Percentiles rank a stretch among this genome's conserved stretches.
These are phyloP conservation scores for Nyctanthes arbortristis DNA, from an alignment of 257 asterid species.

Conservation along the genomic window DNA sequence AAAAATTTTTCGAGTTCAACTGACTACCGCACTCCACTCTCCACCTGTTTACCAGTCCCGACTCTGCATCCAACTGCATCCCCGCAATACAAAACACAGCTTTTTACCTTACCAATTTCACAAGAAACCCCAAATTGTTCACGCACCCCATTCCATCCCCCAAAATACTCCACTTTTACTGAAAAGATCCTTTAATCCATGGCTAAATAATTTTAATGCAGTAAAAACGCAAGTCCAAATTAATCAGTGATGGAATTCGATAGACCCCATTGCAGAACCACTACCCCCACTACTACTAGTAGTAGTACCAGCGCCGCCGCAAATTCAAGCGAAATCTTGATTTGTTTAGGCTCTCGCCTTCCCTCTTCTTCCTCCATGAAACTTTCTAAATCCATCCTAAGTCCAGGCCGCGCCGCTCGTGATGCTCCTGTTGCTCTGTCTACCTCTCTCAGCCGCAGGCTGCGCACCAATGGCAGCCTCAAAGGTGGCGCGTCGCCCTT, in stretches of 20 bases:
- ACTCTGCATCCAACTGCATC: conserved; percentile 12
- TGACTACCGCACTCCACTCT: too few relatives aligned
- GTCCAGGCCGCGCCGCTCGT: conserved; percentile 51
- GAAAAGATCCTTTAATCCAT: conserved; percentile 23
- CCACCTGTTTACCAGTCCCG: conserved; percentile 15
- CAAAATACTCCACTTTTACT: conserved; percentile 18
- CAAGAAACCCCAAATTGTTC: not conserved
- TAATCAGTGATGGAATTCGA: conserved; percentile 56
- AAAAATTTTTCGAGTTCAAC: too few relatives aligned
- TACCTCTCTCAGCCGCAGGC: conserved; percentile 77
- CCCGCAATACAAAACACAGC: conserved; percentile 22
- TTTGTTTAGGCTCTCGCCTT: conserved; percentile 66
- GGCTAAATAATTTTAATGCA: conserved; percentile 20
- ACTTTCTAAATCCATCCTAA: conserved; percentile 50
- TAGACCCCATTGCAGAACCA: conserved; percentile 60
- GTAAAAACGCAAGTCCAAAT: conserved; percentile 16
- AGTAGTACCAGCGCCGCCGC: conserved; percentile 20
- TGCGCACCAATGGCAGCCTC: conserved; percentile 63
- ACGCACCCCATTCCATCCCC: not conserved
- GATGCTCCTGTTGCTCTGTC: conserved; percentile 60
- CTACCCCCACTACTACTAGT: conserved; percentile 35
- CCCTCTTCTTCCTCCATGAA: conserved; percentile 55
- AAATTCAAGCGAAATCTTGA: conserved; percentile 55
- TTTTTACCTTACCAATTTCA: conserved; percentile 9
- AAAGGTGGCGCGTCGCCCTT: conserved; percentile 84